A percentile compares a stretch with the other conserved stretches of the same genome.
These are phyloP conservation scores for Kodamaea fukazawae DNA, from an alignment of 805 yeast genomes.

Conservation along the genomic window DNA sequence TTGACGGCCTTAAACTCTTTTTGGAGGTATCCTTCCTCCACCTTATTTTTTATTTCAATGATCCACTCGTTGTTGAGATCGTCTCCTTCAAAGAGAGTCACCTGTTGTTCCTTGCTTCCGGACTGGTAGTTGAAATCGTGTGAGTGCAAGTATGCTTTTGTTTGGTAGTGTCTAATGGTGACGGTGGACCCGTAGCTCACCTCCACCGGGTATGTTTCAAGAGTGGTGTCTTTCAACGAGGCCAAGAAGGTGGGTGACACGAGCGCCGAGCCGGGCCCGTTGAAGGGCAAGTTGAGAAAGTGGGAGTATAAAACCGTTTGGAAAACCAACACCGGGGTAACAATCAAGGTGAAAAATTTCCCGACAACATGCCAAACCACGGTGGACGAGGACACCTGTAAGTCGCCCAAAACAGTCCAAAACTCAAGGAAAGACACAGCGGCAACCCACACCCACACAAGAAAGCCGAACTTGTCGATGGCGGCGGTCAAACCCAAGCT, in stretches of 20 bases:
- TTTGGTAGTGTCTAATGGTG: constrained; percentile 63
- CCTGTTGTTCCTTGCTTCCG: constrained; percentile 76
- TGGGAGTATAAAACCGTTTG: constrained; percentile 56
- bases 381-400: constrained; percentile 37
- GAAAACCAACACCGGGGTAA: constrained; percentile 60
- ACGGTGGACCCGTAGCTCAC: constrained; percentile 72
- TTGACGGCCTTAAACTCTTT: constrained; percentile 34
- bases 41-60: constrained; percentile 46
- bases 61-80: constrained; percentile 76
- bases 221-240: constrained; percentile 44
- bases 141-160: constrained; percentile 81
- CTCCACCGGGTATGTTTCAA: constrained; percentile 51
- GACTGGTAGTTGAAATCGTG: constrained; percentile 60
- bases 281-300: constrained; percentile 42
- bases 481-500: constrained; percentile 56
- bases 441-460: constrained; percentile 66
- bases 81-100: constrained; percentile 63
- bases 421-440: constrained; percentile 45
- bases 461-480: constrained; percentile 69
- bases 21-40: constrained; percentile 40
- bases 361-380: constrained; percentile 17
- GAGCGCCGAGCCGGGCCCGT: constrained; percentile 59
- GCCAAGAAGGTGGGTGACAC: constrained; percentile 70
- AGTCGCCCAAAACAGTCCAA: constrained; percentile 74
- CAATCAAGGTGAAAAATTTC: constrained; percentile 43